Conservation (phyloP, 78 protist genomes). For the Tieghemostelium lacteum region DNA sequence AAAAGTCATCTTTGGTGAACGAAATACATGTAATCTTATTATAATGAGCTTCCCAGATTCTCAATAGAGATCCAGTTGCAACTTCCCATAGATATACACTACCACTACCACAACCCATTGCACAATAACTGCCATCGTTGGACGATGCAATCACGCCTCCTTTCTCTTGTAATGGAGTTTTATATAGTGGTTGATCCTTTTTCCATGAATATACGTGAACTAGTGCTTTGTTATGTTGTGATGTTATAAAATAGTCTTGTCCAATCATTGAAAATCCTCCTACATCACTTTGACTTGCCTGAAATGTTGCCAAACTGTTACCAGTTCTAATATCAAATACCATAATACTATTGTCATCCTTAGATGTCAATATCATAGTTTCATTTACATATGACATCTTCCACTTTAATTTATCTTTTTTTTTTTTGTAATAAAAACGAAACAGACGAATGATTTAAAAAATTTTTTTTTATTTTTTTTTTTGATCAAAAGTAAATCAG, state of each 20-base stretch:
- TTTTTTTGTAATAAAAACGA: background rate
- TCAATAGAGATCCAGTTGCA: constrained; percentile 58
- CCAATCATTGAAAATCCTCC: constrained; percentile 63
- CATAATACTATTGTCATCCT: constrained; percentile 43
- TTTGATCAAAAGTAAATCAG: background rate
- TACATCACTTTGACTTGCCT: background rate
- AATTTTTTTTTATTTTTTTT: constrained; percentile 4
- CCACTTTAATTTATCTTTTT: background rate
- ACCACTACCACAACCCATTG: constrained; percentile 56
- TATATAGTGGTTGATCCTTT: constrained; percentile 68
- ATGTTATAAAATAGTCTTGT: constrained; percentile 43
- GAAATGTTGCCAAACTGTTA: constrained; percentile 30
- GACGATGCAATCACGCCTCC: constrained; percentile 51
- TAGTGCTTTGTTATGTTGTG: constrained; percentile 51
- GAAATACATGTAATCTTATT: constrained; percentile 56
- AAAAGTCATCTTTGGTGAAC: constrained; percentile 66
- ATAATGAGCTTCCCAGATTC: constrained; percentile 73
- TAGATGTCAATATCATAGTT: constrained; percentile 26
- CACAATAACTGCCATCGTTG: constrained; percentile 43
- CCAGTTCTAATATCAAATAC: constrained; percentile 72
- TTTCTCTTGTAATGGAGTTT: constrained; percentile 66
- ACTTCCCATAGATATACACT: constrained; percentile 61
- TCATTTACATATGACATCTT: background rate
- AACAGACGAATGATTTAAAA: background rate
- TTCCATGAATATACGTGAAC: constrained; percentile 66